Base-by-base conservation (phyloP, 2,329 filamentous ascomycete genomes). In the Ophiostoma quercus region DNA sequence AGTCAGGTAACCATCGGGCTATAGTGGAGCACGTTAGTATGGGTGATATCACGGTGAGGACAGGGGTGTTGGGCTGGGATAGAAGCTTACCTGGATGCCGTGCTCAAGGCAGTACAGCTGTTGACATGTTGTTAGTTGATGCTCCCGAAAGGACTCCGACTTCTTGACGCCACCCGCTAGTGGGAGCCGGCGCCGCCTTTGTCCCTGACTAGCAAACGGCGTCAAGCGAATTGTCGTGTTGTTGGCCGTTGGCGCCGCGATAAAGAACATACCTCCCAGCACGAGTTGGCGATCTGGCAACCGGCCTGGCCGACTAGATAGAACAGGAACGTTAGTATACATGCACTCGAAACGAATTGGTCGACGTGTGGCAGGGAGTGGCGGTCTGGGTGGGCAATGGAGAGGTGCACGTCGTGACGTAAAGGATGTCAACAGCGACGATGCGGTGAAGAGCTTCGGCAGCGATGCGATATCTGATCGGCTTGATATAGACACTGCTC, bases 61-160 rank as follows among this genome's bases (percentile, higher is more conserved):
- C 12, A n/a, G 19, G 32, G 60, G 60, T n/a, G 32, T 14, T 3
- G 60, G 29, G 60, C 16, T 29, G 57, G 29, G 62, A 39, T 22
- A 12, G 25, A 34, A 57, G 81, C 89, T 75, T 89, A 97, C 94
- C 91, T 97, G 92, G 78, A 99, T 99, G 79, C 95, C 95, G 83
- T 99, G 95, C 88, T 99, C 95, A 79, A 99, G 92, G 85, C 95
- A 99, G 89, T 99, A 99, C 74, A 99, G 92, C 95, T 99, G 82
- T 68, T 67, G 29, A 14, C n/a, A 34, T 65, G 19, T 34, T 68
- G 72, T 72, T 43, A 73, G 69, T 54, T 57, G n/a, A 12, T 32
- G 34, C 34, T 62, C 32, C 12, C 57, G 57, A n/a, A 16, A 62
- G 19, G 11, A 9, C 12, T 7, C 25, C 14, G 34, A 34, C 12